Evolutionary conservation across 805 yeast species (phyloP), one percentile per base, ranked within the genome.

Genomic region (Zygosaccharomyces gambellarensis): DNA sequence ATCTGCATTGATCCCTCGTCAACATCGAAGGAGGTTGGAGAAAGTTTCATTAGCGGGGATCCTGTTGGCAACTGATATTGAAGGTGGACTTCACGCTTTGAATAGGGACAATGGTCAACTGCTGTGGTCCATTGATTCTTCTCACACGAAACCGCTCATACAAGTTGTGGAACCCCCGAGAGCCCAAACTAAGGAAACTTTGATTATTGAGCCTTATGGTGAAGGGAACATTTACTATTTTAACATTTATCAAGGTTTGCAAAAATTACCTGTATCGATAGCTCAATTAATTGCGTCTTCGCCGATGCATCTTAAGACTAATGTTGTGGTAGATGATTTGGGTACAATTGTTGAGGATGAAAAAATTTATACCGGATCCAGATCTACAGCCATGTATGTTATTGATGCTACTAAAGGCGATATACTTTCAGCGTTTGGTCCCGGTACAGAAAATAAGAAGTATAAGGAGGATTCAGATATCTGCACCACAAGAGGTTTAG

Each of bases 131-230:
- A 67, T 90, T 2, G 78, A 80, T 4, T 81, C 87, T 2, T 79
- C 52, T 4, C 50, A 56, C 19, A 51, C 58, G 36, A 53, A 57
- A 30, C 66, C 68, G 5, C 50, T 62, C 11, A 50, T 66, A 7
- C 43, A 53, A 30, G 56, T 64, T 10, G 47, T 52, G 10, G 62
- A 58, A 36, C 58, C 62, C 8, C 30, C 55, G 8, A 42, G 43
- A 6, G 27, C 43, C 6, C 38, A 43, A 2, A 56, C 56, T 2
- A 62, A 61, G 32, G 71, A 67, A 45, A 78, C 84, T 0, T 87
- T 97, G 92, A 83, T 92, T 46, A 92, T 94, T 1, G 99, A 94
- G 58, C 98, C 98, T 0, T 79, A 77, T 55, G 83, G 82, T 4
- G 96, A 87, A 50, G 99, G 99, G 1, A 72, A 83, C 0, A 72